A percentile compares a stretch with the other conserved stretches of the same genome.
Evolutionary conservation across 306 rosid genomes (phyloP).

Genomic region (Sesbania bispinosa): DNA sequence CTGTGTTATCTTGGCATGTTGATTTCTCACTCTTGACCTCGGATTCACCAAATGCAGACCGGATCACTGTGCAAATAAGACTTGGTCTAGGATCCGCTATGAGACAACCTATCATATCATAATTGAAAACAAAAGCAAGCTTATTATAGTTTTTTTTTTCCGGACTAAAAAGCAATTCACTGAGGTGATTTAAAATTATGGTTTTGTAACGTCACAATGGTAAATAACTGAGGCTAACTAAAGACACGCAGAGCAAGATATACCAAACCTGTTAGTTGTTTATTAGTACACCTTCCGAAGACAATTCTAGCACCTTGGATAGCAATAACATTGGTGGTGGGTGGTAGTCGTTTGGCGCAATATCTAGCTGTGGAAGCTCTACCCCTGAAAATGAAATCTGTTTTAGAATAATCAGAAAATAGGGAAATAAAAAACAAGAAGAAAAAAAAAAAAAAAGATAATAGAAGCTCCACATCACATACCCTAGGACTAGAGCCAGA

Average conservation of each 20-base stretch:
- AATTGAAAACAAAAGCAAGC: slow-evolving; percentile 18
- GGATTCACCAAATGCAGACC: slow-evolving; percentile 47
- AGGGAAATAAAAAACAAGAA: too few species aligned
- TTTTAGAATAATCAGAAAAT: slow-evolving; percentile 27
- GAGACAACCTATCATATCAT: slow-evolving; percentile 43
- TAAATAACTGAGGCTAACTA: too few species aligned
- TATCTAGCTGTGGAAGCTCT: slow-evolving; percentile 60
- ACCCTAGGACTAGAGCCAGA: slow-evolving; percentile 75
- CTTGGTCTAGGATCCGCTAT: slow-evolving; percentile 55
- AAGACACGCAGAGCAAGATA: neutral
- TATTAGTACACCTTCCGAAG: slow-evolving; percentile 49
- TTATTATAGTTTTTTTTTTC: neutral
- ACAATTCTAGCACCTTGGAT: slow-evolving; percentile 57
- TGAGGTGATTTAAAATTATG: too few species aligned
- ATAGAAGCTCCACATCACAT: slow-evolving; percentile 16
- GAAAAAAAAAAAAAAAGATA: too few species aligned
- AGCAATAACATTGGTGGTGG: slow-evolving; percentile 58
- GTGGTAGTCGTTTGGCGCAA: slow-evolving; percentile 58
- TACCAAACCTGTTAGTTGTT: slow-evolving; percentile 60
- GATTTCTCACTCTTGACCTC: slow-evolving; percentile 39
- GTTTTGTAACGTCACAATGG: too few species aligned
- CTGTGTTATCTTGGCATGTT: slow-evolving; percentile 16
- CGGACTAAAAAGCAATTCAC: too few species aligned
- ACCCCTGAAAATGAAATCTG: slow-evolving; percentile 43
- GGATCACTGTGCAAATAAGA: slow-evolving; percentile 22